Conservation (phyloP, 83 land plant species). For the Isoetes engelmannii region DNA sequence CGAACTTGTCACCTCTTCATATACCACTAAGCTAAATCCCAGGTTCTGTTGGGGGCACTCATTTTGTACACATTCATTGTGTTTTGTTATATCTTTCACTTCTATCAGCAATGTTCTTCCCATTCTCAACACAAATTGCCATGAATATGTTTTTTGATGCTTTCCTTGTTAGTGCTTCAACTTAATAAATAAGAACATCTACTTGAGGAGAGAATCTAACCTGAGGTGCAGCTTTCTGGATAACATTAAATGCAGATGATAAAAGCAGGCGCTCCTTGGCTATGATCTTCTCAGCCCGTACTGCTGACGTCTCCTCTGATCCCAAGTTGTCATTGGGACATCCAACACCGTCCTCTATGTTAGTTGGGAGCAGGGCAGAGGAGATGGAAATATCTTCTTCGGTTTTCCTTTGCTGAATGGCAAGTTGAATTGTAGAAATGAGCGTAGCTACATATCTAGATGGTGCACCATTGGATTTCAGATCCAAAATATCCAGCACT, state of each 20-base stretch:
- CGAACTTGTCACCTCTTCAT: no score
- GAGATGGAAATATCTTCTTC: conserved; percentile 7
- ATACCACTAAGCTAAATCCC: no score
- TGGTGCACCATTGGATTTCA: conserved; percentile 36
- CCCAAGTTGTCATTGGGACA: not conserved
- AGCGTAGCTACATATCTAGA: conserved; percentile 19
- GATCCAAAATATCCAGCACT: conserved; percentile 41
- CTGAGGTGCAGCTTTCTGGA: conserved; percentile 81
- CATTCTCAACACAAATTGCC: no score
- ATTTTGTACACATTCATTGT: no score
- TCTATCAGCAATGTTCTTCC: no score
- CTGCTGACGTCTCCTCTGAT: conserved; percentile 27
- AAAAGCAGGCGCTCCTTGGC: conserved; percentile 56
- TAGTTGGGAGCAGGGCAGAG: conserved; percentile 11
- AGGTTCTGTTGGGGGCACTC: no score
- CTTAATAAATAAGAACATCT: no score
- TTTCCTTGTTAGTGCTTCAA: no score
- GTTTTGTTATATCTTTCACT: no score
- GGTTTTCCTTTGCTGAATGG: conserved; percentile 8
- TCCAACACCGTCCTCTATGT: not conserved
- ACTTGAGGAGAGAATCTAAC: conserved; percentile 50
- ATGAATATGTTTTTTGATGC: no score
- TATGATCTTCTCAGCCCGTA: conserved; percentile 44
- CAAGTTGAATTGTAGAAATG: conserved; percentile 14
- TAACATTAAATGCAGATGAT: conserved; percentile 47